These are phyloP conservation scores for Tulasnella calospora DNA, from an alignment of 768 basidiomycete species.

Conservation along the genomic window DNA sequence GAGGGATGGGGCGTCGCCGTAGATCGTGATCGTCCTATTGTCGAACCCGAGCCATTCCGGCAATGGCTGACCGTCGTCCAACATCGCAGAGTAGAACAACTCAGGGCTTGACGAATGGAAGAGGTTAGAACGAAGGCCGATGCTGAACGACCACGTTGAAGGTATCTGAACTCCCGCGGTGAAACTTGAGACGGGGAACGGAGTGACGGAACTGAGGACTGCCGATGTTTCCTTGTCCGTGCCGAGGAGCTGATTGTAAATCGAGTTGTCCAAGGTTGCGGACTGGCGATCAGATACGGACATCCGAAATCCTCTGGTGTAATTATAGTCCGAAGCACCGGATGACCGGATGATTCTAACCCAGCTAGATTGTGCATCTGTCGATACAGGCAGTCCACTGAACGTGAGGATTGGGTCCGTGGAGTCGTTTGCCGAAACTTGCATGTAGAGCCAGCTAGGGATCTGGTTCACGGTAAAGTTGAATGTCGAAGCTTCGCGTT, in stretches of 20 bases:
- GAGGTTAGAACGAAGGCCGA: constrained; percentile 18
- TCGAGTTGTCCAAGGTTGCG: background rate
- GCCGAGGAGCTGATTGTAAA: background rate
- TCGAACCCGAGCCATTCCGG: constrained; percentile 24
- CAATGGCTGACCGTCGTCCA: constrained; percentile 10
- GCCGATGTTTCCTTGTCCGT: background rate
- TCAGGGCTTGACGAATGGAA: background rate
- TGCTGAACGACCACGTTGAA: constrained; percentile 27
- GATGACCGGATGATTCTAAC: constrained; percentile 11
- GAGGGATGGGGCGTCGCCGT: constrained; percentile 15
- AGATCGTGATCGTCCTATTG: constrained; percentile 22
- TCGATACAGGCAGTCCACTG: background rate
- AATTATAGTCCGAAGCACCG: background rate
- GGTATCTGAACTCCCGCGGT: constrained; percentile 8
- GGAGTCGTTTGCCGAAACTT: background rate
- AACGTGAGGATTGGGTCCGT: constrained; percentile 7
- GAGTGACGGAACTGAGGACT: background rate
- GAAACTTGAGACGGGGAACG: background rate
- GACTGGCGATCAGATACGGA: background rate
- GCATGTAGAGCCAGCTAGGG: background rate
- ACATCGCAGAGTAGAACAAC: constrained; percentile 20
- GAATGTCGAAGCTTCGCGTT: background rate
- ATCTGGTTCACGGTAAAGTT: background rate
- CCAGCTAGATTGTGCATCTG: constrained; percentile 2
- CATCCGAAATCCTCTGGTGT: constrained; percentile 14